phyloP scores from a whole-genome alignment of 78 protist genomes.

The Protostelium mycophagum region DNA sequence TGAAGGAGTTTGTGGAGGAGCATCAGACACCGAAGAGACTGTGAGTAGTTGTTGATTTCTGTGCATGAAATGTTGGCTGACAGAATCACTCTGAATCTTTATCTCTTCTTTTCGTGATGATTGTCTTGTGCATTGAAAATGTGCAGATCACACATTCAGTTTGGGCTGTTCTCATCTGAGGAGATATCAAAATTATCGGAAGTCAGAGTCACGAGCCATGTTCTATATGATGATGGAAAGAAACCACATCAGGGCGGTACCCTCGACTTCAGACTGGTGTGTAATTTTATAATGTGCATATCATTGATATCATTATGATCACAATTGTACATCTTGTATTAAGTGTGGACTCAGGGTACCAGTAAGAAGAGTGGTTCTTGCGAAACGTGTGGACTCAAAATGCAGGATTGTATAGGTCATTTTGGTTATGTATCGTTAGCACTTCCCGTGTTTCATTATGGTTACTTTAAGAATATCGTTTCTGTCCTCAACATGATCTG shows the following conservation, averaged over 20 bases:
- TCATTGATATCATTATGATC: not conserved
- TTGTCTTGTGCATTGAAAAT: too few relatives aligned
- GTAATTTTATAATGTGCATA: not conserved
- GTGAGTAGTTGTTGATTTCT: constrained; percentile 3
- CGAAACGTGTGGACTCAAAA: constrained; percentile 47
- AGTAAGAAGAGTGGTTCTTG: constrained; percentile 26
- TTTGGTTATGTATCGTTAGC: constrained; percentile 86
- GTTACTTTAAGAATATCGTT: constrained; percentile 82
- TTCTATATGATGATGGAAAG: constrained; percentile 16
- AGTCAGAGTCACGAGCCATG: constrained; percentile 36
- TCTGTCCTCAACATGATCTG: constrained; percentile 80
- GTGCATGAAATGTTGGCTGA: not conserved
- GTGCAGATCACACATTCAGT: constrained; percentile 60
- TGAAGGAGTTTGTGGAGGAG: constrained; percentile 24
- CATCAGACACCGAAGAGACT: constrained; percentile 57
- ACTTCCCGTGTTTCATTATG: constrained; percentile 97
- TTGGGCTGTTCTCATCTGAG: constrained; percentile 45
- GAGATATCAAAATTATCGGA: constrained; percentile 52
- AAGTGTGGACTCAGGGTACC: constrained; percentile 14
- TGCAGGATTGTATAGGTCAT: constrained; percentile 95
- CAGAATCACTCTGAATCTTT: not conserved
- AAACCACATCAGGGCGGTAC: constrained; percentile 45
- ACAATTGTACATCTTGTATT: not conserved
- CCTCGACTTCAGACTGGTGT: constrained; percentile 28
- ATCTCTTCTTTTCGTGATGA: not conserved